phyloP scores from a whole-genome alignment of 108 stramenopile species.

The Hondaea fermentalgiana region DNA sequence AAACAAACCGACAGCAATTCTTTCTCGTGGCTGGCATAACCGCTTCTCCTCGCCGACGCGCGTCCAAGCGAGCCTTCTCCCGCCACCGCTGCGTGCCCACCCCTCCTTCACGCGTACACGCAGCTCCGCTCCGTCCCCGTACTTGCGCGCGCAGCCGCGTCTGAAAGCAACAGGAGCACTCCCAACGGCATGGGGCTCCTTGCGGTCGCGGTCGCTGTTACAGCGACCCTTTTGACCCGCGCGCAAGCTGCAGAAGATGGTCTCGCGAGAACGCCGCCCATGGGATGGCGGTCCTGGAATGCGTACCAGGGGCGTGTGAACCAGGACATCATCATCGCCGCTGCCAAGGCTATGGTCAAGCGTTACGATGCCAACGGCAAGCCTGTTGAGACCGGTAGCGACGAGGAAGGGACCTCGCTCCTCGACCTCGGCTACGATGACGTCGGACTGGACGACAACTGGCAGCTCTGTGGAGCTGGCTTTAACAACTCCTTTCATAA shows the following conservation, averaged over 20 bases:
- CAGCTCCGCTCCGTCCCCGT: too few species aligned
- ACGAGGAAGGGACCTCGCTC: slow-evolving; percentile 1
- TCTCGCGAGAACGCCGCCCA: not conserved
- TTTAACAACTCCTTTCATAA: slow-evolving; percentile 29
- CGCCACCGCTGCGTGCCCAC: too few species aligned
- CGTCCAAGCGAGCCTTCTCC: too few species aligned
- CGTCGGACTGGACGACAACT: slow-evolving; percentile 48
- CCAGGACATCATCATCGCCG: not conserved
- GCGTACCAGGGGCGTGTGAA: not conserved
- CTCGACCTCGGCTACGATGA: slow-evolving; percentile 44
- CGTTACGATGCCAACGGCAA: not conserved
- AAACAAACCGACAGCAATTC: too few species aligned
- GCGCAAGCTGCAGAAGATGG: not conserved
- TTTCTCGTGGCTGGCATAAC: too few species aligned
- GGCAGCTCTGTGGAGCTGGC: slow-evolving; percentile 33
- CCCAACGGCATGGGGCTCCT: too few species aligned
- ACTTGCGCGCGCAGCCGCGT: too few species aligned
- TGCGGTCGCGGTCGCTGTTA: too few species aligned
- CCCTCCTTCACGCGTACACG: too few species aligned
- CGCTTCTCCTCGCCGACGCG: too few species aligned
- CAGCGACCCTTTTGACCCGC: not conserved
- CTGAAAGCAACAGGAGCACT: too few species aligned
- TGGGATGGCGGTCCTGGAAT: slow-evolving; percentile 13
- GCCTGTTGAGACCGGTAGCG: not conserved
- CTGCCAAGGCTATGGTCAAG: not conserved